A percentile compares a stretch with the other conserved stretches of the same genome.
Evolutionary conservation across 1,139 yeast genomes (phyloP).

Genomic region (Saccharomyces hybrid): DNA sequence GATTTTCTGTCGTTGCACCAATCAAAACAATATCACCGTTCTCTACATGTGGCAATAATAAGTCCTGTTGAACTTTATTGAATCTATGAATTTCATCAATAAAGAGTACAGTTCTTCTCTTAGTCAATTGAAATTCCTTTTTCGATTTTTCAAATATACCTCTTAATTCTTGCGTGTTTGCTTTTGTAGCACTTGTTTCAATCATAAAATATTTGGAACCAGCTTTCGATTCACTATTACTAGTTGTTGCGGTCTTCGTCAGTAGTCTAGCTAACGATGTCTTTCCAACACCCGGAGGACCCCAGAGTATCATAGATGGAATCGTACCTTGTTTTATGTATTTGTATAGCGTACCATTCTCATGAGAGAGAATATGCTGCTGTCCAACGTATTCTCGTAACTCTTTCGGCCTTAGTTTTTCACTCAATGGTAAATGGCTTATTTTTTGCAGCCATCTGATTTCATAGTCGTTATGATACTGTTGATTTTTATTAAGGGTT

Average conservation of each 20-base stretch:
- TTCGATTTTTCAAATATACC: slow-evolving; percentile 67
- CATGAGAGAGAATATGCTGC: slow-evolving; percentile 62
- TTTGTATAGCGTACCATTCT: slow-evolving; percentile 61
- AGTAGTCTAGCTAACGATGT: slow-evolving; percentile 59
- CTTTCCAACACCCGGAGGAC: slow-evolving; percentile 93
- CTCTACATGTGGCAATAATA: slow-evolving; percentile 67
- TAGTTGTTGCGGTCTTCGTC: slow-evolving; percentile 31
- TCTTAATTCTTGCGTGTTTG: slow-evolving; percentile 62
- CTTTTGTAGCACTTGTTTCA: slow-evolving; percentile 81
- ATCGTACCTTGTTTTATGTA: slow-evolving; percentile 52
- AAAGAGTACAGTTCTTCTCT: slow-evolving; percentile 67
- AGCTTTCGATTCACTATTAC: slow-evolving; percentile 12
- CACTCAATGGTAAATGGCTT: slow-evolving; percentile 69
- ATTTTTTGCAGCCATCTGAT: slow-evolving; percentile 38
- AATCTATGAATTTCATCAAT: slow-evolving; percentile 91
- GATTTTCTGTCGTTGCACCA: slow-evolving; percentile 97
- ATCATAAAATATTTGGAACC: slow-evolving; percentile 54
- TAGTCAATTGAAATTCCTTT: slow-evolving; percentile 58
- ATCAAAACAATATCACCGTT: slow-evolving; percentile 59
- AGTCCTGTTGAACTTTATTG: slow-evolving; percentile 84
- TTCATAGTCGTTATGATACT: slow-evolving; percentile 30
- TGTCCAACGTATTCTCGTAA: slow-evolving; percentile 83
- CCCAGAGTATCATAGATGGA: slow-evolving; percentile 92
- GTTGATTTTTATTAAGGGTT: background rate
- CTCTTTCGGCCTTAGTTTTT: slow-evolving; percentile 66